Conservation (phyloP, 164 flowering plant species). For the Umbilicus rupestris region DNA sequence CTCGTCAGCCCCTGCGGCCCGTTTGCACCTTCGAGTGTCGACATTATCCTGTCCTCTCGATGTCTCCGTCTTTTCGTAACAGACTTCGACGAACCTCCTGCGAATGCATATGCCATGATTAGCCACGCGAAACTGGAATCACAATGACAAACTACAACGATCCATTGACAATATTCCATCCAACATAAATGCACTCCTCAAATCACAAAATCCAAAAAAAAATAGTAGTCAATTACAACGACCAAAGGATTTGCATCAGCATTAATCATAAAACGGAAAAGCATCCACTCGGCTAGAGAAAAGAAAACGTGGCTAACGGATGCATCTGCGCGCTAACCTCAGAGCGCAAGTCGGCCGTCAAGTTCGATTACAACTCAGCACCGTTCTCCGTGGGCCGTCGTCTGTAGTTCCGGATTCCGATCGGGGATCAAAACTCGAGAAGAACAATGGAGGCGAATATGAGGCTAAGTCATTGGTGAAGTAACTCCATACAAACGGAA, state of each 20-base stretch:
- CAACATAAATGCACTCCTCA: not conserved
- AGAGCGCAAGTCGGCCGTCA: not conserved
- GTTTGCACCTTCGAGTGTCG: conserved; percentile 12
- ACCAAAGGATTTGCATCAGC: not conserved
- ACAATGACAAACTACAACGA: not conserved
- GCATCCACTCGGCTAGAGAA: no score
- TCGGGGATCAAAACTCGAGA: not conserved
- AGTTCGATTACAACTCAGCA: no score
- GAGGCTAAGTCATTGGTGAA: not conserved
- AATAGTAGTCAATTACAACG: not conserved
- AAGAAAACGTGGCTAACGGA: no score
- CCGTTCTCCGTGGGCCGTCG: no score
- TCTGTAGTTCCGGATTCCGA: not conserved
- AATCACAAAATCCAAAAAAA: not conserved
- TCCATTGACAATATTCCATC: not conserved
- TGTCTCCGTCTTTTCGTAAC: not conserved
- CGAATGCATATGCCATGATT: not conserved
- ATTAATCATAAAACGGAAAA: not conserved
- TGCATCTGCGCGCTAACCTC: not conserved
- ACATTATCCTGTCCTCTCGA: not conserved
- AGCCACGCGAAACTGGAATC: not conserved
- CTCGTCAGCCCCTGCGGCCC: conserved; percentile 51
- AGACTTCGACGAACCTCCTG: not conserved
- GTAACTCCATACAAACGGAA: not conserved
- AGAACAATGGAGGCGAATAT: not conserved